Percentiles rank a stretch among this genome's conserved stretches.
phyloP scores from a whole-genome alignment of 2,329 filamentous ascomycete species.

The Botrytis squamosa region DNA sequence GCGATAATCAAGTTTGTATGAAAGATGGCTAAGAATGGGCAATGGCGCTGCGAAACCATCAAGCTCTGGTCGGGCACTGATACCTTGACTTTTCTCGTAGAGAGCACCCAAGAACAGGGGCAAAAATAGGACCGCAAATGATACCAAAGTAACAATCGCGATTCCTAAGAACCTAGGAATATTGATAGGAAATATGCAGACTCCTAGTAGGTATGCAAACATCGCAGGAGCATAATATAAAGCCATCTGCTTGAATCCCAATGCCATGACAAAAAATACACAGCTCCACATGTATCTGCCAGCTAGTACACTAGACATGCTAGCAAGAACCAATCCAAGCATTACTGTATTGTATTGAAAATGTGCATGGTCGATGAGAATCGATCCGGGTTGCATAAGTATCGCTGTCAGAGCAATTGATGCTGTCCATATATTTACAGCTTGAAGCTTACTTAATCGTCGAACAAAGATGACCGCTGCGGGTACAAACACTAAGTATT shows the following conservation, averaged over 20 bases:
- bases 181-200: slow-evolving; percentile 77
- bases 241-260: slow-evolving; percentile 99
- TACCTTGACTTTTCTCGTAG: slow-evolving; percentile 65
- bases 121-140: slow-evolving; percentile 73
- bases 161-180: slow-evolving; percentile 70
- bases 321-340: slow-evolving; percentile 85
- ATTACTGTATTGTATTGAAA: slow-evolving; percentile 99
- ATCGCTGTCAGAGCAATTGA: slow-evolving; percentile 86
- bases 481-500: slow-evolving; percentile 87
- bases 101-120: slow-evolving; percentile 73
- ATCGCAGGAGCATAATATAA: slow-evolving; percentile 93
- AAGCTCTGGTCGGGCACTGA: slow-evolving; percentile 56
- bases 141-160: slow-evolving; percentile 66
- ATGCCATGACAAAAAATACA: slow-evolving; percentile 86
- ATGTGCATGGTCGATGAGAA: slow-evolving; percentile 90
- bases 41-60: slow-evolving; percentile 60
- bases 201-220: slow-evolving; percentile 86
- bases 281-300: slow-evolving; percentile 84
- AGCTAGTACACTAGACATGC: slow-evolving; percentile 84
- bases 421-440: slow-evolving; percentile 76
- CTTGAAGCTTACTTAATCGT: slow-evolving; percentile 72
- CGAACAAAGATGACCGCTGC: slow-evolving; percentile 83
- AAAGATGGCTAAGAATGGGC: slow-evolving; percentile 59
- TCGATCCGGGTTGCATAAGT: slow-evolving; percentile 85
- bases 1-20: slow-evolving; percentile 58